A percentile compares a stretch with the other conserved stretches of the same genome.
These are phyloP conservation scores for Botrytis deweyae DNA, from an alignment of 2,329 filamentous ascomycete genomes.

Conservation along the genomic window DNA sequence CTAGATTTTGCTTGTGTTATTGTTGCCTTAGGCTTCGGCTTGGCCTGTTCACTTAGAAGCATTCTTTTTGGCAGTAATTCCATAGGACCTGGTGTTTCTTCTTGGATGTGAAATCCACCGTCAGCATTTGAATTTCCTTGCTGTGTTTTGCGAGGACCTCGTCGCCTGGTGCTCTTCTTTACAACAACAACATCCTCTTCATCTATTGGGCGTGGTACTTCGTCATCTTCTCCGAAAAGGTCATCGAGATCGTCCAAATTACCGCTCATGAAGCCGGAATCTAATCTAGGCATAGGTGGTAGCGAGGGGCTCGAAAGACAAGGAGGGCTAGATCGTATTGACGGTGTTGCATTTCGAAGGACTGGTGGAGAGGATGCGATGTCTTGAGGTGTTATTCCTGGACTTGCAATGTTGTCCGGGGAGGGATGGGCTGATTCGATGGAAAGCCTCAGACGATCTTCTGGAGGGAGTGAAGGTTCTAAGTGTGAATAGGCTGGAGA, in stretches of 20 bases:
- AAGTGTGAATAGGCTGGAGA: conserved; percentile 44
- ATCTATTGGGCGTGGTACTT: conserved; percentile 37
- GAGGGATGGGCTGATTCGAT: conserved; percentile 50
- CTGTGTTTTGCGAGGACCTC: conserved; percentile 24
- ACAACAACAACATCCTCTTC: conserved; percentile 42
- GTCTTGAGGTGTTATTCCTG: conserved; percentile 69
- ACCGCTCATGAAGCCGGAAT: conserved; percentile 87
- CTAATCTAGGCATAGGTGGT: conserved; percentile 57
- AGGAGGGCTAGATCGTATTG: conserved; percentile 76
- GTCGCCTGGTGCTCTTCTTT: conserved; percentile 37
- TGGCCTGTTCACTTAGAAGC: conserved; percentile 35
- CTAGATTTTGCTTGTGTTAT: conserved; percentile 39
- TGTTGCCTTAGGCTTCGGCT: conserved; percentile 37
- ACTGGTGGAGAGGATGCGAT: conserved; percentile 90
- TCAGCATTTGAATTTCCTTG: conserved; percentile 23
- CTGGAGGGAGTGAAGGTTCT: conserved; percentile 36
- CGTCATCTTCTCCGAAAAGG: conserved; percentile 61
- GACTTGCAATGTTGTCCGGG: conserved; percentile 50
- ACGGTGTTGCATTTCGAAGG: conserved; percentile 59
- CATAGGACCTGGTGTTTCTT: conserved; percentile 42
- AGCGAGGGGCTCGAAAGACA: conserved; percentile 62
- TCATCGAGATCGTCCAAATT: conserved; percentile 45
- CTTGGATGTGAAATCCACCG: conserved; percentile 39
- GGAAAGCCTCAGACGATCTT: conserved; percentile 37
- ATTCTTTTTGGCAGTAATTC: conserved; percentile 44